Evolutionary conservation across 2,329 filamentous ascomycete species (phyloP), one percentile per base, ranked within the genome.

Genomic region (Alternaria rosae): DNA sequence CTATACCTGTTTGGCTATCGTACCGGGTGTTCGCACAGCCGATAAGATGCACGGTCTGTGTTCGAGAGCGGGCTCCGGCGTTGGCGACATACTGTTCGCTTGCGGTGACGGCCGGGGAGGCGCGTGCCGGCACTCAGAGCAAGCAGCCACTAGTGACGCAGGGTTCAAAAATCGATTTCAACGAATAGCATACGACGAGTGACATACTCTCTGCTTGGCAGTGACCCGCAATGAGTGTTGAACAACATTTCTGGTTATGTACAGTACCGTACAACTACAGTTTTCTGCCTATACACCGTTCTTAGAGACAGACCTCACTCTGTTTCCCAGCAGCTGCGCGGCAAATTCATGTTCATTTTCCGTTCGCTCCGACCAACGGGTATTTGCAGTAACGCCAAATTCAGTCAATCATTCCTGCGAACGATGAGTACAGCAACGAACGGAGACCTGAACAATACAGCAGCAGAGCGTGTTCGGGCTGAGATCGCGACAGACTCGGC

Each of bases 391-490:
- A 38, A 45, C 42, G 4, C 42, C 23, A 41, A 21, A 23, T n/a
- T 41, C 54, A 9, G n/a, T n/a, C 54, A 28, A 52, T 26, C 17
- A 25, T 51, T 62, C 25, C 32, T 35, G 8, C 57, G 52, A 38
- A 60, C 52, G 17, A 60, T 59, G 45, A 23, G n/a, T 30, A 61
- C 41, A 42, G 54, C 43, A 30, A 59, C 57, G 25, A 71, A 70
- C 44, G 69, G 71, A 23, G 71, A 74, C 45, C 45, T 72, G 6
- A 74, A 74, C 54, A 74, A 74, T 21, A 71, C 70, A 9, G 50
- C 64, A 1, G 69, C 70, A 11, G 69, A 61, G 41, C 69, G 70
- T 12, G 35, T 21, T 11, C 57, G 59, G 28, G 45, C 23, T 48
- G 65, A 64, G 32, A 58, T 74, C 11, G 44, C 57, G 15, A 35